phyloP scores from a whole-genome alignment of 495 filamentous ascomycete species.

The Neurospora sp. region DNA sequence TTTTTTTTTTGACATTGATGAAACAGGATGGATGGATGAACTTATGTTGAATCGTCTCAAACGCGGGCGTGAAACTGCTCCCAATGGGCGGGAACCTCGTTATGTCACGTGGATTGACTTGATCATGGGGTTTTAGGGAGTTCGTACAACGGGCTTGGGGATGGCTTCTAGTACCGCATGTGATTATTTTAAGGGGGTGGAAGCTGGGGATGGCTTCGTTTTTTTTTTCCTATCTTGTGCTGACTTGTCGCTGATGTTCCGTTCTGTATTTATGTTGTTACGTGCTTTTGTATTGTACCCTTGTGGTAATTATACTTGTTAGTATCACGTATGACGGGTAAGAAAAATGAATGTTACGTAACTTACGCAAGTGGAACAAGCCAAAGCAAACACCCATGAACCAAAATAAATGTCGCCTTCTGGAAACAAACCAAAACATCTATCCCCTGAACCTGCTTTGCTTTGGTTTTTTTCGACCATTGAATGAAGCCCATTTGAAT shows the following conservation, averaged over 20 bases:
- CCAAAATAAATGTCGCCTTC: too few species aligned
- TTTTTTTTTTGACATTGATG: too few species aligned
- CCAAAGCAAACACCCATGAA: too few species aligned
- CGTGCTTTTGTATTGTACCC: neutral
- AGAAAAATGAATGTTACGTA: neutral
- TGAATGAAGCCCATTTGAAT: neutral
- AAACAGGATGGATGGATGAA: too few species aligned
- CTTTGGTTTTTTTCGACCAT: neutral
- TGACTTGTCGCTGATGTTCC: neutral
- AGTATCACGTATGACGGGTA: neutral
- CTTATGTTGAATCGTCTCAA: too few species aligned
- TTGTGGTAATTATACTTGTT: too few species aligned
- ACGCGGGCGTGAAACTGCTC: too few species aligned
- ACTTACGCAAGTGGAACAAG: neutral
- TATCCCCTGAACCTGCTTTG: neutral
- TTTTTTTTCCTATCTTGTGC: neutral
- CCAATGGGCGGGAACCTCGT: neutral
- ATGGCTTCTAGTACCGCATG: neutral
- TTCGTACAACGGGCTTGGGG: neutral
- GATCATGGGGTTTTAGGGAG: neutral
- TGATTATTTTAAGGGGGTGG: neutral
- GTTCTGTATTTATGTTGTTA: neutral
- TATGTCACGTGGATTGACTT: neutral
- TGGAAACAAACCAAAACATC: neutral
- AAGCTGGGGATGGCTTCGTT: neutral